phyloP scores from a whole-genome alignment of 2,329 filamentous ascomycete species.

The Xylariaceae sp. region DNA sequence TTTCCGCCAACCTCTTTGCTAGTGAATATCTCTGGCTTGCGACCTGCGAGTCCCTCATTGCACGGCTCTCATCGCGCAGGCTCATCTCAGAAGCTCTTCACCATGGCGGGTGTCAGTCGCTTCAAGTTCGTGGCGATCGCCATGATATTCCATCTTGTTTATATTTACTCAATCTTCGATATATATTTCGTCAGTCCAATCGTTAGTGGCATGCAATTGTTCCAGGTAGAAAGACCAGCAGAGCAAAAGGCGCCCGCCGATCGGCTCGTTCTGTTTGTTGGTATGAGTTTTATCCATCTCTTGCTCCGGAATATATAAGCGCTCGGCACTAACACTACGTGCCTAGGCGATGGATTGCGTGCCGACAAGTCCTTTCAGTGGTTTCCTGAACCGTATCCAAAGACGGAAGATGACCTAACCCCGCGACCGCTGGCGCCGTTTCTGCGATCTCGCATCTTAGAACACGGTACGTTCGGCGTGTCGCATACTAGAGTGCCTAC shows the following conservation, averaged over 20 bases:
- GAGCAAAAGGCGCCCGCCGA: conserved; percentile 71
- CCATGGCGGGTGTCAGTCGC: conserved; percentile 57
- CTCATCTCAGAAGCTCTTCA: conserved; percentile 9
- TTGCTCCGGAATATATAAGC: neutral
- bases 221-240: conserved; percentile 58
- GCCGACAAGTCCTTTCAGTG: conserved; percentile 97
- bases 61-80: conserved; percentile 5
- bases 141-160: conserved; percentile 86
- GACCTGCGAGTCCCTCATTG: conserved; percentile 1
- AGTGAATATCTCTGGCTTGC: neutral
- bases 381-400: conserved; percentile 77
- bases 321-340: conserved; percentile 13
- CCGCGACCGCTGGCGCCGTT: conserved; percentile 85
- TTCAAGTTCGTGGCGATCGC: conserved; percentile 83
- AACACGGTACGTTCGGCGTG: conserved; percentile 91
- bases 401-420: conserved; percentile 58
- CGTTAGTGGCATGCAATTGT: conserved; percentile 88
- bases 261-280: conserved; percentile 87
- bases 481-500: conserved; percentile 96
- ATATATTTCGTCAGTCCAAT: conserved; percentile 98
- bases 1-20: neutral
- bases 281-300: conserved; percentile 42
- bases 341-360: conserved; percentile 76
- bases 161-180: conserved; percentile 94
- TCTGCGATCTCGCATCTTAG: conserved; percentile 79